phyloP scores from a whole-genome alignment of 768 basidiomycete species.

The Trichaptum fuscoviolaceum region DNA sequence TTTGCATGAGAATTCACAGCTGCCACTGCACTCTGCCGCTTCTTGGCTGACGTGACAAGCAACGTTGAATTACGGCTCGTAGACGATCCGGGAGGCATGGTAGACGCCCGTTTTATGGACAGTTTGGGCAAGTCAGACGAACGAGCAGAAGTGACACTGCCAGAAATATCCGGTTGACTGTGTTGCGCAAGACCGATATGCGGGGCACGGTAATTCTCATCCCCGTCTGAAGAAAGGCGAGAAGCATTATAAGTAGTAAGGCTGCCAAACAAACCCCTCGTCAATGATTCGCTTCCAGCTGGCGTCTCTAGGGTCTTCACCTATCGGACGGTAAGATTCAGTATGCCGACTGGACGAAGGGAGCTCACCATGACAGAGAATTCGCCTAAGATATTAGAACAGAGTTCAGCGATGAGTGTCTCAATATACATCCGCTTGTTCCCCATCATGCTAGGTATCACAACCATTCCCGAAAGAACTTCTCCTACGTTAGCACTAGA shows the following conservation, averaged over 20 bases:
- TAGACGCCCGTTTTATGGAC: conserved; percentile 48
- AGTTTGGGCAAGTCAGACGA: conserved; percentile 25
- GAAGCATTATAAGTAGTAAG: conserved; percentile 13
- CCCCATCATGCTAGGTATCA: conserved; percentile 82
- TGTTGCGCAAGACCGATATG: conserved; percentile 23
- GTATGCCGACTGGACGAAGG: conserved; percentile 10
- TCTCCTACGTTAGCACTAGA: conserved; percentile 53
- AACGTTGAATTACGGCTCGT: conserved; percentile 50
- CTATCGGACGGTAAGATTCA: conserved; percentile 31
- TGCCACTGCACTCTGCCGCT: conserved; percentile 58
- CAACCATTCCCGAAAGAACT: conserved; percentile 56
- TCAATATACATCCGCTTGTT: conserved; percentile 87
- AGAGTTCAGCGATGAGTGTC: conserved; percentile 83
- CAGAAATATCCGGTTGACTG: conserved; percentile 50
- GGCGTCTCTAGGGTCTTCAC: conserved; percentile 76
- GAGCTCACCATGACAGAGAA: conserved; percentile 75
- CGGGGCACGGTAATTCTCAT: not conserved
- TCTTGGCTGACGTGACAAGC: conserved; percentile 40
- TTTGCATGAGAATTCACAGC: conserved; percentile 78
- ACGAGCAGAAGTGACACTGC: conserved; percentile 16
- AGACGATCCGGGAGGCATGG: conserved; percentile 28
- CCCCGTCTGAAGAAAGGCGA: not conserved
- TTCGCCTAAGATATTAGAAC: conserved; percentile 80
- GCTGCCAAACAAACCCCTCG: not conserved
- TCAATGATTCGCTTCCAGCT: conserved; percentile 76